Base-by-base conservation (phyloP, 352 stramenopile species). In the Phytophthora cryptogea region DNA sequence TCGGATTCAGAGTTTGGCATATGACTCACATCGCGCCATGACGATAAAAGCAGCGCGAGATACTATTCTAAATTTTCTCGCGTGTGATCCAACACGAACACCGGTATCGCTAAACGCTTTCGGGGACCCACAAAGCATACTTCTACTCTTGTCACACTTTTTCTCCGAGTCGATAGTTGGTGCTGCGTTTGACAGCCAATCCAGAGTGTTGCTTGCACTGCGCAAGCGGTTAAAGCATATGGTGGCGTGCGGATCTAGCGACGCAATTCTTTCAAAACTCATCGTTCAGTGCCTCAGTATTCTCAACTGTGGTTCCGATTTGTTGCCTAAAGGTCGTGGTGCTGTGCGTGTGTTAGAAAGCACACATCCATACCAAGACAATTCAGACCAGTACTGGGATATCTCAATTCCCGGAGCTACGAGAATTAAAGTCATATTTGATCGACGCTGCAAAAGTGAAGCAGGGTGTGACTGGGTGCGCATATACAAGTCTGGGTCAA, bases 401-500 rank as follows among this genome's bases (percentile, higher is more conserved):
- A 48, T 93, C 6, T 76, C 64, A 16, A 80, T 95, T 55, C 77
- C 82, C 10, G 85, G 85, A 14, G 87, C 83, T 5, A 79, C 63
- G 23, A 71, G 71, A 48, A 88, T 94, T 20, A 66, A 81, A 17
- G 60, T 95, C 8, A 61, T 81, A 8, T 95, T 92, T 63, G 85
- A 95, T 67, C 43, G 71, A 28, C 72, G 70, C 32, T 90, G 71
- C 14, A 91, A 86, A 54, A 91, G 66, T n/a, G 87, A 94, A 35
- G 53, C 69, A 11, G 71, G 67, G 0, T 85, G 68, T 30, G 83
- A 93, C 43, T 95, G 74, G 63, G 30, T 95, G 0, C 69, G 63
- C 14, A 85, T 95, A 50, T 94, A 90, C 67, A 90, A 89, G 28
- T 54, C 65, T 13, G 65, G 73, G 1, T 77, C 78, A 7, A 66